Evolutionary conservation across 805 yeast species (phyloP), one percentile per base, ranked within the genome.

Genomic region (Ogataea trehalophila): DNA sequence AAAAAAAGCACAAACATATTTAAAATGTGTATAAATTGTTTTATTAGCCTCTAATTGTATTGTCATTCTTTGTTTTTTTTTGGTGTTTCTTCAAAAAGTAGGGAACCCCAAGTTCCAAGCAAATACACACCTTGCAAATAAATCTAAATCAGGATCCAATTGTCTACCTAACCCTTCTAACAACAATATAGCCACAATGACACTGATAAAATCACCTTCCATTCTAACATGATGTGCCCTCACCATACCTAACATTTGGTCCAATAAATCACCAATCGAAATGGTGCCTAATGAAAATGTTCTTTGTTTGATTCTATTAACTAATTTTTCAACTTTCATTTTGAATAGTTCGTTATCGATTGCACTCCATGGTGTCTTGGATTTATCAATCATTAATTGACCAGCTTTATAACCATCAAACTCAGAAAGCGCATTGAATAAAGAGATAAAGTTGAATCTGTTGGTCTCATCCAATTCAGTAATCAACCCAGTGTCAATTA

Each of bases 171-270:
- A 86, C 11, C 99, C 99, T 66, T 94, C 99, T 48, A 94, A 70
- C 46, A 94, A 72, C 46, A 94, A 69, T 22, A 94, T 90, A 1
- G 98, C 96, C 33, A 94, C 89, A n/a, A 94, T 85, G 22, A 94
- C 96, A 31, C 96, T 89, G 39, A 94, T 83, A 61, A 94, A 94
- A 66, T 94, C 99, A 6, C 96, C 95, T 62, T 94, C 99, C 96
- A 94, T 87, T 61, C 97, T 76, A 20, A 94, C 99, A 66, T 94
- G 99, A 65, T 94, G 99, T 11, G 74, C 71, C 51, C 98, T 73
- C 17, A 94, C 98, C 97, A 94, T 90, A 3, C 83, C 73, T 49
- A 94, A 74, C 75, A 92, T 91, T 59, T 82, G 85, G 56, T 89
- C 94, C 48, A 94, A 72, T 48, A 94, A 71, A 59, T 91, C 97